Evolutionary conservation across 768 basidiomycete genomes (phyloP).

Genomic region (Kwoniella newhampshirensis): DNA sequence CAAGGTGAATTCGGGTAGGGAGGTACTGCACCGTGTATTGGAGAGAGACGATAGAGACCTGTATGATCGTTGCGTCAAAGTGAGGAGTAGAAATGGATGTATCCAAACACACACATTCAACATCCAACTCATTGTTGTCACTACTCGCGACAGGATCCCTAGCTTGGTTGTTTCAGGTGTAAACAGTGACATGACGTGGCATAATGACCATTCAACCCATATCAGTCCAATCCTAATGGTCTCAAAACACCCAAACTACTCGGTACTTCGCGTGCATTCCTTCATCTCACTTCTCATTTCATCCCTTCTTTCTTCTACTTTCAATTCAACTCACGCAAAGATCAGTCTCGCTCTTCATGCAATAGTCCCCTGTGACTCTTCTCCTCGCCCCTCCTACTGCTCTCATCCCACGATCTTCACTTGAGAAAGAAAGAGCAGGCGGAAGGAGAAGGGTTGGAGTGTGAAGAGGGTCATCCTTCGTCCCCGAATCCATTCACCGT

Average conservation of each 20-base stretch:
- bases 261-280: background rate
- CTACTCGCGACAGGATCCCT: background rate
- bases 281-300: slow-evolving; percentile 1
- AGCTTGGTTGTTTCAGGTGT: background rate
- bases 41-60: too few relatives aligned
- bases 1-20: too few relatives aligned
- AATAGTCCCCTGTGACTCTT: background rate
- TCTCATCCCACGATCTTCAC: background rate
- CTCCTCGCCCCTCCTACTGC: slow-evolving; percentile 7
- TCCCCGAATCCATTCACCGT: background rate
- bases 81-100: too few relatives aligned
- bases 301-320: background rate
- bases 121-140: too few relatives aligned
- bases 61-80: too few relatives aligned
- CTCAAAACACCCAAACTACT: slow-evolving; percentile 3
- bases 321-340: background rate
- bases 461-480: background rate
- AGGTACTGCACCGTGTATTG: too few relatives aligned
- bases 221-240: background rate
- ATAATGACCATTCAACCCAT: background rate
- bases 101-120: too few relatives aligned
- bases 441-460: slow-evolving; percentile 1
- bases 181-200: slow-evolving; percentile 11
- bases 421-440: slow-evolving; percentile 9
- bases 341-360: background rate